Evolutionary conservation across 2,329 filamentous ascomycete species (phyloP).

Genomic region (Apiospora pterosperma): DNA sequence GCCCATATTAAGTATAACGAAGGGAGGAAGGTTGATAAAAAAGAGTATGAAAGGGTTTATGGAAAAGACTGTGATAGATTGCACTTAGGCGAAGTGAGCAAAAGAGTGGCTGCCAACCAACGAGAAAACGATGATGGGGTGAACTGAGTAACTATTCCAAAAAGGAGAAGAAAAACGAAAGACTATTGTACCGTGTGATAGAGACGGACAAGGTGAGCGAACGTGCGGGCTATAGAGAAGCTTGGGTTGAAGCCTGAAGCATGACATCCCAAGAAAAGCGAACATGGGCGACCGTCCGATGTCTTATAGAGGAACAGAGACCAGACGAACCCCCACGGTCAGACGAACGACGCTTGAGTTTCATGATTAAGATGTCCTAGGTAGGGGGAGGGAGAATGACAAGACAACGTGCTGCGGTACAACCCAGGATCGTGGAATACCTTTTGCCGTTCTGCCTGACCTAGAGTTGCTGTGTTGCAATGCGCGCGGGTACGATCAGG

Average conservation of each 20-base stretch:
- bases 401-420: no score
- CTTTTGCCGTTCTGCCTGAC: background rate
- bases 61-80: background rate
- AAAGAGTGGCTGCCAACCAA: background rate
- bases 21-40: background rate
- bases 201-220: background rate
- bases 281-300: background rate
- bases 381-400: background rate
- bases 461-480: background rate
- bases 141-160: background rate
- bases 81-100: background rate
- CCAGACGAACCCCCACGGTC: background rate
- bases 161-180: background rate
- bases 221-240: conserved; percentile 1
- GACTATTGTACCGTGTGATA: background rate
- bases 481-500: background rate
- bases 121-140: background rate
- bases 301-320: background rate
- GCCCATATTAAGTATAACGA: background rate
- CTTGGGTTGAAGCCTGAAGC: background rate
- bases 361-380: background rate
- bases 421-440: background rate
- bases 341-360: background rate
- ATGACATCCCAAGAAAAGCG: background rate
- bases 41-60: background rate